These are phyloP conservation scores for Lonicera japonica DNA, from an alignment of 129 eudicot species.

Conservation along the genomic window DNA sequence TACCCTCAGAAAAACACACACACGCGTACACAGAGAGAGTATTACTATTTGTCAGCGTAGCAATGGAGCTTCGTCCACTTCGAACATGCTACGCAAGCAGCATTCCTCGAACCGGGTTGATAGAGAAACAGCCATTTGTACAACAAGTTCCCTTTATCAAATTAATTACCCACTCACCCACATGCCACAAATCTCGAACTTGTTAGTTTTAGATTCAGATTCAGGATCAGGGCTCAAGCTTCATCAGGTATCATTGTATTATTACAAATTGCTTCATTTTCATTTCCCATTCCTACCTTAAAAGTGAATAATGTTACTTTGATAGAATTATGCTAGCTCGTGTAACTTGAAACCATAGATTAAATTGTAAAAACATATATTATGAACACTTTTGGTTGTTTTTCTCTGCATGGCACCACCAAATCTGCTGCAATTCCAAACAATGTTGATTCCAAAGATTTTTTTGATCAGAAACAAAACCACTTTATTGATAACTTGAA, in stretches of 20 bases:
- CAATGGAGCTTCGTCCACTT: conserved; percentile 61
- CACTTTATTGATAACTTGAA: too few relatives aligned
- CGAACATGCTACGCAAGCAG: conserved; percentile 44
- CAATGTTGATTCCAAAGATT: conserved; percentile 39
- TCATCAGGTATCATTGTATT: too few relatives aligned
- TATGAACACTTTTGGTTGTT: too few relatives aligned
- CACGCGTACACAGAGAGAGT: too few relatives aligned
- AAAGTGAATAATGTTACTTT: conserved; percentile 3
- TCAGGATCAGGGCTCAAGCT: conserved; percentile 40
- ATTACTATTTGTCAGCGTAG: too few relatives aligned
- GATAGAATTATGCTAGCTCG: too few relatives aligned
- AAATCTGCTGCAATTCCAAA: conserved; percentile 39
- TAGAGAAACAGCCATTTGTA: conserved; percentile 26
- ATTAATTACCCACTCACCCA: conserved; percentile 11
- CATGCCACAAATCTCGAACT: conserved; percentile 25
- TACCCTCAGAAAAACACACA: too few relatives aligned
- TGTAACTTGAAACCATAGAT: too few relatives aligned
- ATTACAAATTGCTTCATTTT: conserved; percentile 14
- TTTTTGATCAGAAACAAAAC: too few relatives aligned
- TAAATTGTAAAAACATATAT: too few relatives aligned
- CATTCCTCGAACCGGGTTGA: conserved; percentile 39
- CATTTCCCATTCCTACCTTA: background rate
- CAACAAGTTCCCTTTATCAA: conserved; percentile 19
- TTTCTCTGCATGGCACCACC: conserved; percentile 33
- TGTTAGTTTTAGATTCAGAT: conserved; percentile 26